phyloP scores from a whole-genome alignment of 495 filamentous ascomycete genomes.

The Penicillium manginii region DNA sequence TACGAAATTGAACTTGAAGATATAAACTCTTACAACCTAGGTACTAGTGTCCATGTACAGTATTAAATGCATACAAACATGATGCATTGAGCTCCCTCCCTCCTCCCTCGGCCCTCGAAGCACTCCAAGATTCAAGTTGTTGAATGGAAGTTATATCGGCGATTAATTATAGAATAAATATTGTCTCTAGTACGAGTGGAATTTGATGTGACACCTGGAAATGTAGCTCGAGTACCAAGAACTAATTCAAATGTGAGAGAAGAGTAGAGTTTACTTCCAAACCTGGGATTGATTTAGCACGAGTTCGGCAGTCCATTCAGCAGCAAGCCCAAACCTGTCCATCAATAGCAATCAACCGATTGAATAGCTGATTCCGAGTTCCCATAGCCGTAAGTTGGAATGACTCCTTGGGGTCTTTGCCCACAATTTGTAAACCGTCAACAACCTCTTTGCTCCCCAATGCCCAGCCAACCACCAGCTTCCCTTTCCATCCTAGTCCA shows the following conservation, averaged over 20 bases:
- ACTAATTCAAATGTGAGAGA: background rate
- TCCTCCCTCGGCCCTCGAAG: too few relatives aligned
- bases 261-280: slow-evolving; percentile 16
- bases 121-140: too few relatives aligned
- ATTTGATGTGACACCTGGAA: too few relatives aligned
- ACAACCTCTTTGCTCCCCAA: slow-evolving; percentile 71
- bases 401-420: slow-evolving; percentile 49
- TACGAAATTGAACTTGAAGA: slow-evolving; percentile 62
- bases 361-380: slow-evolving; percentile 81
- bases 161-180: too few relatives aligned
- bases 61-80: too few relatives aligned
- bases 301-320: slow-evolving; percentile 44
- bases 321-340: slow-evolving; percentile 87
- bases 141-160: too few relatives aligned
- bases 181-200: too few relatives aligned
- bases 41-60: too few relatives aligned
- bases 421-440: slow-evolving; percentile 75
- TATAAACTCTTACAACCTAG: slow-evolving; percentile 41
- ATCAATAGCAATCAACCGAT: slow-evolving; percentile 79
- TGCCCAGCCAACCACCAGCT: slow-evolving; percentile 82
- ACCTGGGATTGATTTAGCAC: slow-evolving; percentile 31
- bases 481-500: slow-evolving; percentile 87
- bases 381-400: slow-evolving; percentile 72
- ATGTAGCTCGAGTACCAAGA: background rate
- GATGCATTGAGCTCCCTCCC: too few relatives aligned